Percentiles rank a stretch among this genome's conserved stretches.
Evolutionary conservation across 1,284 basidiomycete species (phyloP).

Genomic region (Entoloma clypeatum): DNA sequence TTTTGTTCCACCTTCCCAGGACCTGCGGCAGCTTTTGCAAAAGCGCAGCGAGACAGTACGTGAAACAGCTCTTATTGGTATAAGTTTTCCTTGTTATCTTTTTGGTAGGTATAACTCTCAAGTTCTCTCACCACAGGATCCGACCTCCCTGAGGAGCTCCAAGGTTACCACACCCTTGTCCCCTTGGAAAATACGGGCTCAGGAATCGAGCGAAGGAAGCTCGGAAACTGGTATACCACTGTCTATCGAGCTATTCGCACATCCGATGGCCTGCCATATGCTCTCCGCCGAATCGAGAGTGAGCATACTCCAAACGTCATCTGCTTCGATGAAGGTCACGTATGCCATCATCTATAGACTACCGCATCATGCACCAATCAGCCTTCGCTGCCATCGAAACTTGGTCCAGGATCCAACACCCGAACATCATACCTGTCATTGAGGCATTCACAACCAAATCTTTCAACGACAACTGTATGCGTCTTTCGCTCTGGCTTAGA

Average conservation of each 20-base stretch:
- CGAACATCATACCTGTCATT: constrained; percentile 79
- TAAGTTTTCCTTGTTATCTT: not conserved
- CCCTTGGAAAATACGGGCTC: constrained; percentile 61
- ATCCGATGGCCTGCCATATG: constrained; percentile 78
- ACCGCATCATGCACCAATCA: constrained; percentile 75
- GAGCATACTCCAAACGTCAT: constrained; percentile 25
- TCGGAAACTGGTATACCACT: constrained; percentile 74
- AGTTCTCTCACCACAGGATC: constrained; percentile 43
- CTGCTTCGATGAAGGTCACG: constrained; percentile 9
- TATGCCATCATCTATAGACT: constrained; percentile 51
- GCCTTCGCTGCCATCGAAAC: constrained; percentile 84
- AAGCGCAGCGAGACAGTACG: constrained; percentile 76
- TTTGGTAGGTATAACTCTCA: constrained; percentile 13
- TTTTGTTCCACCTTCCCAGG: constrained; percentile 53
- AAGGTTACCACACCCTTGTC: constrained; percentile 87
- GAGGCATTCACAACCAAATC: constrained; percentile 96
- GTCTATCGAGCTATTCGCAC: constrained; percentile 82
- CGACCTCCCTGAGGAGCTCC: constrained; percentile 81
- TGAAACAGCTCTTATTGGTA: constrained; percentile 31
- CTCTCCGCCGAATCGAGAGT: constrained; percentile 86
- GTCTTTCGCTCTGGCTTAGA: constrained; percentile 9
- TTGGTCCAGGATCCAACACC: constrained; percentile 87
- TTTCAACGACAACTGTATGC: constrained; percentile 89
- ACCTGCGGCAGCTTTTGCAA: constrained; percentile 77
- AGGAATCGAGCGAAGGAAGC: constrained; percentile 55